Conservation (phyloP, 2,329 filamentous ascomycete species). For the Apiospora hydei region DNA sequence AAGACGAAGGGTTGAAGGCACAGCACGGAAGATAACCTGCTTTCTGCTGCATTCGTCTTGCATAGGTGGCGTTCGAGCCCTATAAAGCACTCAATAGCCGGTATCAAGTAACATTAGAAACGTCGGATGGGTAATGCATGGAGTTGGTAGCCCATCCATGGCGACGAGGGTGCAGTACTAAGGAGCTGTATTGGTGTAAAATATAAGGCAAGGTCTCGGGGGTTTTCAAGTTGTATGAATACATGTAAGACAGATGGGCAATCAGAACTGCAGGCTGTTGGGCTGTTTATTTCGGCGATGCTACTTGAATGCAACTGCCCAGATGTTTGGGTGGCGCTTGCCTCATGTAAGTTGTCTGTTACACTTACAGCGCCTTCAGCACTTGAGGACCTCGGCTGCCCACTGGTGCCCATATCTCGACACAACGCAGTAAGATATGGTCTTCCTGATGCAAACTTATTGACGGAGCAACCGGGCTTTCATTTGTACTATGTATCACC, state of each 20-base stretch:
- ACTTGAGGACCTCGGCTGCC: background rate
- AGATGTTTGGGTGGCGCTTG: background rate
- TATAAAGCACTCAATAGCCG: background rate
- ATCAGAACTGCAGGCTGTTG: too few relatives aligned
- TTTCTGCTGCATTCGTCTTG: background rate
- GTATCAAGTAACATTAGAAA: too few relatives aligned
- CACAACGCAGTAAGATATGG: background rate
- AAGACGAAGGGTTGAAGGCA: background rate
- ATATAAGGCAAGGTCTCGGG: too few relatives aligned
- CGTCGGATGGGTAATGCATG: too few relatives aligned
- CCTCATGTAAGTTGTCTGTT: background rate
- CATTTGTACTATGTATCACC: too few relatives aligned
- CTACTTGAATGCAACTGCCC: background rate
- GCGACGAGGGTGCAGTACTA: too few relatives aligned
- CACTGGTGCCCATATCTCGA: background rate
- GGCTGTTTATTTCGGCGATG: background rate
- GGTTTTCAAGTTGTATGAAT: too few relatives aligned
- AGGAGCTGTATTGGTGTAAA: too few relatives aligned
- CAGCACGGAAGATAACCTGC: background rate
- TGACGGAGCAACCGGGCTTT: too few relatives aligned
- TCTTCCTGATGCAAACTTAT: too few relatives aligned
- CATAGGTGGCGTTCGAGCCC: background rate
- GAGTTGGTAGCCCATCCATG: too few relatives aligned
- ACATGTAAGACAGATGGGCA: too few relatives aligned
- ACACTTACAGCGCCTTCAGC: background rate